Percentiles rank a stretch among this genome's conserved stretches.
phyloP scores from a whole-genome alignment of 345 rosid genomes.

The Citrus sp. region DNA sequence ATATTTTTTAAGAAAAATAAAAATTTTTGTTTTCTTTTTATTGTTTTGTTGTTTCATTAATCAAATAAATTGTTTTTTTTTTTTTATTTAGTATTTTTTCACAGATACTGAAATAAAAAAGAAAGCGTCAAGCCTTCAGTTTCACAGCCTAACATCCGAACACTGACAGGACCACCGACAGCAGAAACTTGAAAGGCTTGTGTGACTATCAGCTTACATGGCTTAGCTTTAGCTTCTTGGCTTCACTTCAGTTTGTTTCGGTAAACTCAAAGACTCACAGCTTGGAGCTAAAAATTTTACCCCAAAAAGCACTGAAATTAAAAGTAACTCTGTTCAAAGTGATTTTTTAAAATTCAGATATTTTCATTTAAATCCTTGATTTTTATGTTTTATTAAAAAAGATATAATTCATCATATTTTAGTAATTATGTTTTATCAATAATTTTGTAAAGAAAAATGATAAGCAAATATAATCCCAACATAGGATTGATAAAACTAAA shows the following conservation, averaged over 20 bases:
- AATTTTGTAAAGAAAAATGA: background rate
- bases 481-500: fast-evolving
- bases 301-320: background rate
- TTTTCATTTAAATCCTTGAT: background rate
- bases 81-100: background rate
- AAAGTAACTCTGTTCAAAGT: background rate
- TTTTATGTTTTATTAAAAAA: background rate
- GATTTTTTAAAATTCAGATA: background rate
- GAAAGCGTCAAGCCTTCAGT: background rate
- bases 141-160: background rate
- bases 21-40: background rate
- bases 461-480: too few relatives aligned
- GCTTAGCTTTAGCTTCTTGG: slow-evolving; percentile 13
- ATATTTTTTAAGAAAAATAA: too few relatives aligned
- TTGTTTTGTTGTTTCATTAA: background rate
- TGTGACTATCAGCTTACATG: background rate
- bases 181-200: background rate
- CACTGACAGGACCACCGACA: slow-evolving; percentile 29
- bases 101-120: background rate
- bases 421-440: background rate
- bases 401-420: background rate
- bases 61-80: background rate
- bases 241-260: background rate
- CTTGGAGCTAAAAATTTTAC: background rate
- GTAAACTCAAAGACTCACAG: too few relatives aligned